These are phyloP conservation scores for Solioccasus polychromus DNA, from an alignment of 768 basidiomycete species.

Conservation along the genomic window DNA sequence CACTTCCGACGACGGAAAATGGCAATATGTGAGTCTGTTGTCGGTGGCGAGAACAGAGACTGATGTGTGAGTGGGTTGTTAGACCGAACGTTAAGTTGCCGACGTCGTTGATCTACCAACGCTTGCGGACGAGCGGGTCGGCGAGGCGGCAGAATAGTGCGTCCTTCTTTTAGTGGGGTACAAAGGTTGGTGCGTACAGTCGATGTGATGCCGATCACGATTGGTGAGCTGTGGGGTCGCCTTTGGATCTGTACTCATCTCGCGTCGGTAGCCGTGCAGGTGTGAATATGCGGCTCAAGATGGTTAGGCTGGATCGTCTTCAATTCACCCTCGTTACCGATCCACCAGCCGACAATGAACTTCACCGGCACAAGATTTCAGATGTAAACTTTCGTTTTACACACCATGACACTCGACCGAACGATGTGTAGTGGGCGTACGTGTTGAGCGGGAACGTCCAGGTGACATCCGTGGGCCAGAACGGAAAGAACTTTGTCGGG, in stretches of 20 bases:
- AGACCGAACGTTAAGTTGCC: slow-evolving; percentile 57
- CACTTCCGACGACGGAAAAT: slow-evolving; percentile 58
- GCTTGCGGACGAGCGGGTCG: slow-evolving; percentile 58
- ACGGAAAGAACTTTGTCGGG: slow-evolving; percentile 46
- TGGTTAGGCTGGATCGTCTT: slow-evolving; percentile 16
- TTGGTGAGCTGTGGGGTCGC: too few species aligned
- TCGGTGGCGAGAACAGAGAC: too few species aligned
- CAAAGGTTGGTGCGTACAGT: slow-evolving; percentile 29
- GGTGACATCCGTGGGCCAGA: slow-evolving; percentile 44
- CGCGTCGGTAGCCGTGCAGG: too few species aligned
- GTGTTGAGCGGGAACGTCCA: slow-evolving; percentile 44
- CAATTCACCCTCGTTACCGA: neutral
- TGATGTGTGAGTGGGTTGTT: too few species aligned
- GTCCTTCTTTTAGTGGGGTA: too few species aligned
- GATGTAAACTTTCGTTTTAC: slow-evolving; percentile 14
- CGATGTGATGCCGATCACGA: slow-evolving; percentile 37
- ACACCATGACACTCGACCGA: neutral
- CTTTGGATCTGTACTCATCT: too few species aligned
- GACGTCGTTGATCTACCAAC: slow-evolving; percentile 53
- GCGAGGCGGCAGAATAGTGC: slow-evolving; percentile 54
- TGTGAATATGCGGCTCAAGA: slow-evolving; percentile 39
- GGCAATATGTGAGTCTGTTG: slow-evolving; percentile 49
- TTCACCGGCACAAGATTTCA: slow-evolving; percentile 41
- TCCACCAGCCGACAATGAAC: slow-evolving; percentile 31
- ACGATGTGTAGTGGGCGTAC: slow-evolving; percentile 42